Evolutionary conservation across 768 basidiomycete species (phyloP).

Genomic region (Rhodotorula paludigena): DNA sequence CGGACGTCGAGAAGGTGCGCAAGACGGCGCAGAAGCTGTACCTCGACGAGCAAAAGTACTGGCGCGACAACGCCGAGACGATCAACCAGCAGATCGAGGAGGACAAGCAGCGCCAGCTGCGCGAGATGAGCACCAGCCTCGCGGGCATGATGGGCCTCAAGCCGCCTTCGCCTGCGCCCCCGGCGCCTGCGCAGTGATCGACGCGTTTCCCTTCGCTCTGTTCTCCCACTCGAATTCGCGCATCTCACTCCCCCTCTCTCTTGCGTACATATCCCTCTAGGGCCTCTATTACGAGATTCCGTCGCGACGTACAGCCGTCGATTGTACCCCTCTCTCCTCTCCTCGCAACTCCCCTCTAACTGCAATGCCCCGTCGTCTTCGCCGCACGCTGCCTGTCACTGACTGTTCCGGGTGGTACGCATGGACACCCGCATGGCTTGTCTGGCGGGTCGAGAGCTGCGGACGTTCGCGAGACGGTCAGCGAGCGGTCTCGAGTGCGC

Average conservation of each 20-base stretch:
- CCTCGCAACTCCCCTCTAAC: too few species aligned
- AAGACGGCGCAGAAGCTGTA: constrained; percentile 55
- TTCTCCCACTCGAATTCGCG: not conserved
- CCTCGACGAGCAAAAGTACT: constrained; percentile 56
- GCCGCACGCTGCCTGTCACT: too few species aligned
- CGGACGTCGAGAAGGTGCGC: constrained; percentile 39
- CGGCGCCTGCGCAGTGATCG: not conserved
- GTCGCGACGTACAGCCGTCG: too few species aligned
- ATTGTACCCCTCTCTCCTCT: too few species aligned
- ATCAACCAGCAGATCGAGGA: constrained; percentile 57
- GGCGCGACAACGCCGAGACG: constrained; percentile 54
- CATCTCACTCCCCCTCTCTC: not conserved
- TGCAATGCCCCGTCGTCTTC: too few species aligned
- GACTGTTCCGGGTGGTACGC: too few species aligned
- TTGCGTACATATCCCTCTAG: too few species aligned
- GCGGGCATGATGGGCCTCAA: constrained; percentile 32
- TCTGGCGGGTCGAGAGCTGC: too few species aligned
- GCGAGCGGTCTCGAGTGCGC: not conserved
- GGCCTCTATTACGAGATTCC: too few species aligned
- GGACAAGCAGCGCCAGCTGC: constrained; percentile 52
- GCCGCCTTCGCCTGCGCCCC: not conserved
- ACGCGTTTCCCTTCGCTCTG: too few species aligned
- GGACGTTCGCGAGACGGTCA: not conserved
- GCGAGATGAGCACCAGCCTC: constrained; percentile 38
- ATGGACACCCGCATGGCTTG: too few species aligned